phyloP scores from a whole-genome alignment of 2,329 filamentous ascomycete genomes.

The Curvularia sp. region DNA sequence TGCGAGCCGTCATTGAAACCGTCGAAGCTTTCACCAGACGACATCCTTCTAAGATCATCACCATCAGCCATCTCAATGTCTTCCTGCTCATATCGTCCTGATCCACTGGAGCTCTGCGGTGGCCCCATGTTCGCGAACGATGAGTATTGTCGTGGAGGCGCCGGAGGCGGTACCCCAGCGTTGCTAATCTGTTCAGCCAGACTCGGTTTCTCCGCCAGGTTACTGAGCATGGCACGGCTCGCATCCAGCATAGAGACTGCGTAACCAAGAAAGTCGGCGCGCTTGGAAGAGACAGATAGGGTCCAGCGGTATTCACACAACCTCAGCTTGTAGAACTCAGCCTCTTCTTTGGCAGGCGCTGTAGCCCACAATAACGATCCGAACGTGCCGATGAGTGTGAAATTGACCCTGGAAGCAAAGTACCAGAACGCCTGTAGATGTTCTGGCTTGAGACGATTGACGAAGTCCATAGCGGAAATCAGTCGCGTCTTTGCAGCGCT shows the following conservation, averaged over 20 bases:
- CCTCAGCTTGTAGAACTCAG: constrained; percentile 86
- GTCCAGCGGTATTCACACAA: constrained; percentile 95
- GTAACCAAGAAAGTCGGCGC: constrained; percentile 60
- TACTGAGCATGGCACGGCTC: constrained; percentile 53
- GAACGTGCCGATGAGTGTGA: constrained; percentile 93
- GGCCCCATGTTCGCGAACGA: constrained; percentile 31
- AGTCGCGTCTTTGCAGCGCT: constrained; percentile 92
- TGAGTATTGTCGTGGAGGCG: constrained; percentile 31
- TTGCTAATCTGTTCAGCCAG: constrained; percentile 49
- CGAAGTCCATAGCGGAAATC: constrained; percentile 96
- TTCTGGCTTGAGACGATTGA: constrained; percentile 85
- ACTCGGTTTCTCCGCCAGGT: constrained; percentile 55
- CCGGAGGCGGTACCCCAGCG: constrained; percentile 48
- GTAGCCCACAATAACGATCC: constrained; percentile 90
- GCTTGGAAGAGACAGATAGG: constrained; percentile 81
- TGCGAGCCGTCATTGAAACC: constrained; percentile 41
- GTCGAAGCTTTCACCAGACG: constrained; percentile 42
- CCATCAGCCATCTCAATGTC: constrained; percentile 43
- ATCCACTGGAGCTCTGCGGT: constrained; percentile 21
- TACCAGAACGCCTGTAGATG: constrained; percentile 95
- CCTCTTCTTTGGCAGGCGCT: constrained; percentile 84
- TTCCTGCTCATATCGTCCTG: constrained; percentile 23
- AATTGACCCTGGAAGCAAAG: constrained; percentile 86
- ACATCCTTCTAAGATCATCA: constrained; percentile 29
- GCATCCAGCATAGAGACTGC: constrained; percentile 57